Percentiles rank a stretch among this genome's conserved stretches.
phyloP scores from a whole-genome alignment of 345 rosid species.

The Camelina sativa region DNA sequence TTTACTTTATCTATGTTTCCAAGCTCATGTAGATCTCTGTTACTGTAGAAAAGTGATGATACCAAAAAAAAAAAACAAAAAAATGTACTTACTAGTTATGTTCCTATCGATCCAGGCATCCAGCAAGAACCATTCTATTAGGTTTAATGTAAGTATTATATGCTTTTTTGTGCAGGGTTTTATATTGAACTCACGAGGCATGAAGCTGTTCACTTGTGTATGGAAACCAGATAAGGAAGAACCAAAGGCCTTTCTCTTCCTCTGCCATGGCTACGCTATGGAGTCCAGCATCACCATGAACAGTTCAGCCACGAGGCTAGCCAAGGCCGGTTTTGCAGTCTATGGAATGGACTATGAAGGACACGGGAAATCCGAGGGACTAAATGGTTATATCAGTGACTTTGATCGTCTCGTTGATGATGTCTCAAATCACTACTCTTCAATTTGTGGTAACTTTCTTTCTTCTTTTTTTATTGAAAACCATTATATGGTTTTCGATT shows the following conservation, averaged over 20 bases:
- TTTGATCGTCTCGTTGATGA: constrained; percentile 69
- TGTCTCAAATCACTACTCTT: constrained; percentile 58
- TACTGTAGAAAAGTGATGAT: neutral
- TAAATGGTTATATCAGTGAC: constrained; percentile 52
- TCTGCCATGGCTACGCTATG: constrained; percentile 93
- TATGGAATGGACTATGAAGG: constrained; percentile 94
- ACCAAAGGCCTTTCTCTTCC: constrained; percentile 73
- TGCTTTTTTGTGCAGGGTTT: constrained; percentile 44
- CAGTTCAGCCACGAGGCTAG: constrained; percentile 70
- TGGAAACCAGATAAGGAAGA: constrained; percentile 68
- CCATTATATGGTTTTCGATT: neutral
- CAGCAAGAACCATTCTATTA: neutral
- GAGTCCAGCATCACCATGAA: constrained; percentile 91
- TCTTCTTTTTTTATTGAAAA: neutral
- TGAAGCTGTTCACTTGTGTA: constrained; percentile 76
- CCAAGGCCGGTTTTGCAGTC: constrained; percentile 68
- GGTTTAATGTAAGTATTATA: neutral
- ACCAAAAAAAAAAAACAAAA: too few species aligned
- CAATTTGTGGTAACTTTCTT: constrained; percentile 58
- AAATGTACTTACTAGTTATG: neutral
- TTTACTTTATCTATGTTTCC: constrained; percentile 8
- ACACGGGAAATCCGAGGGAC: constrained; percentile 84
- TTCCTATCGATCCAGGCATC: neutral
- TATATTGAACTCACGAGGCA: constrained; percentile 63
- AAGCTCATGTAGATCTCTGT: constrained; percentile 11